A percentile compares a stretch with the other conserved stretches of the same genome.
These are phyloP conservation scores for Hypoxylon fragiforme DNA, from an alignment of 495 filamentous ascomycete genomes.

Conservation along the genomic window DNA sequence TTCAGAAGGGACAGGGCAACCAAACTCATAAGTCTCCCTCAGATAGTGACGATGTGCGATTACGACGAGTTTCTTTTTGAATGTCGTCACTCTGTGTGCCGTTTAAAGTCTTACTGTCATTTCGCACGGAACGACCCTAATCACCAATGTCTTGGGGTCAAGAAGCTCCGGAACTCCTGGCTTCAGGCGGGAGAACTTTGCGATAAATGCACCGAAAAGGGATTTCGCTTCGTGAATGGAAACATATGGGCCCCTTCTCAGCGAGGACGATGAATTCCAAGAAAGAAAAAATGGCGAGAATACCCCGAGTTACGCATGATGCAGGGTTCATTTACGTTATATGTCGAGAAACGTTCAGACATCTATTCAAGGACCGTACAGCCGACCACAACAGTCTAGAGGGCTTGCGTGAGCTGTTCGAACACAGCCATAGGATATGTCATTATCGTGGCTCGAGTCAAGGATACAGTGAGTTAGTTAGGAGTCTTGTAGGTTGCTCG, in stretches of 20 bases:
- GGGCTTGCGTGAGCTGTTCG: background rate
- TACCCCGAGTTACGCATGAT: conserved; percentile 2
- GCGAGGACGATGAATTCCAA: conserved; percentile 4
- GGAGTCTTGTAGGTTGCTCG: conserved; percentile 13
- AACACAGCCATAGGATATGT: background rate
- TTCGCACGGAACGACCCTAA: conserved; percentile 66
- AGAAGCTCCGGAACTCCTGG: conserved; percentile 61
- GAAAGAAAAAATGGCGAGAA: background rate
- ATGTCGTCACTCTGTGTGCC: conserved; percentile 58
- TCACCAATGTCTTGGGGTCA: conserved; percentile 64
- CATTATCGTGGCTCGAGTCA: background rate
- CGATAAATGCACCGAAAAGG: conserved; percentile 41
- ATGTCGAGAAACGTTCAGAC: background rate
- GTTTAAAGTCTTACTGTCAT: conserved; percentile 69
- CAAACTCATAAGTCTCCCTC: background rate
- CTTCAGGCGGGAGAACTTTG: conserved; percentile 50
- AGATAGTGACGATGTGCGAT: conserved; percentile 59
- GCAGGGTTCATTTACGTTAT: conserved; percentile 1
- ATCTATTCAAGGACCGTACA: background rate
- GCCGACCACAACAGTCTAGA: background rate
- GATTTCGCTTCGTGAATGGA: conserved; percentile 25
- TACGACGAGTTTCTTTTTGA: conserved; percentile 65
- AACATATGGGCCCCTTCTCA: conserved; percentile 24
- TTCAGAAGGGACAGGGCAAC: no score
- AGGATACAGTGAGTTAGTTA: conserved; percentile 5